A percentile compares a stretch with the other conserved stretches of the same genome.
Conservation (phyloP, 139 green algal species). For the Penium margaritaceum region DNA sequence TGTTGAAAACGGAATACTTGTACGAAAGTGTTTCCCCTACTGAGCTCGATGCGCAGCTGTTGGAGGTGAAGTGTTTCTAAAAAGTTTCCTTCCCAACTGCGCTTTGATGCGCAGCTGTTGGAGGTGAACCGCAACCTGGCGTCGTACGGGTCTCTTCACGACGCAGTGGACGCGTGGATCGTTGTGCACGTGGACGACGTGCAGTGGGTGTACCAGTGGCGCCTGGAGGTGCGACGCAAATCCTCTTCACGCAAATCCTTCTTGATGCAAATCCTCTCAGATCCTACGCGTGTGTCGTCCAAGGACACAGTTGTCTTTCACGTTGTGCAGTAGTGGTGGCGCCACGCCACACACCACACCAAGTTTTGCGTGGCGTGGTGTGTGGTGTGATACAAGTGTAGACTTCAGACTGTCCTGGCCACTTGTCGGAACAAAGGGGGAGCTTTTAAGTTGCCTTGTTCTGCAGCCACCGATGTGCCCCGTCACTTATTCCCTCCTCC, state of each 20-base stretch:
- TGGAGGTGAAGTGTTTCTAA: too few relatives aligned
- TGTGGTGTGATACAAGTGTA: not conserved
- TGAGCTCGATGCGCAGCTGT: too few relatives aligned
- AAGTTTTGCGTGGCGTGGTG: not conserved
- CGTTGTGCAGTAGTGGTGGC: too few relatives aligned
- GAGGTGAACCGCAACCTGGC: conserved; percentile 65
- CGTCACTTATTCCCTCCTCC: too few relatives aligned
- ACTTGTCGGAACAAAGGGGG: too few relatives aligned
- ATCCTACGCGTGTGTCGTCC: not conserved
- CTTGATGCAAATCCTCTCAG: not conserved
- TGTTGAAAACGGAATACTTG: too few relatives aligned
- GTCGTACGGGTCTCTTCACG: conserved; percentile 73
- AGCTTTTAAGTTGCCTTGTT: too few relatives aligned
- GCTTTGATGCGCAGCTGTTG: conserved; percentile 41
- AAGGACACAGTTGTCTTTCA: not conserved
- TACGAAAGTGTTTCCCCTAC: too few relatives aligned
- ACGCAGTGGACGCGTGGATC: conserved; percentile 82
- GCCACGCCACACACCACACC: too few relatives aligned
- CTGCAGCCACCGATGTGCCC: too few relatives aligned
- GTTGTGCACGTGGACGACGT: conserved; percentile 77
- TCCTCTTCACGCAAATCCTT: not conserved
- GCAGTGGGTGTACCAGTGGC: conserved; percentile 66
- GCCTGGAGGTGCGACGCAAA: conserved; percentile 47
- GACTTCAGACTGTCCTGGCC: not conserved
- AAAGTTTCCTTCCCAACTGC: too few relatives aligned